Evolutionary conservation across 768 basidiomycete genomes (phyloP).

Genomic region (Amanita inopinata): DNA sequence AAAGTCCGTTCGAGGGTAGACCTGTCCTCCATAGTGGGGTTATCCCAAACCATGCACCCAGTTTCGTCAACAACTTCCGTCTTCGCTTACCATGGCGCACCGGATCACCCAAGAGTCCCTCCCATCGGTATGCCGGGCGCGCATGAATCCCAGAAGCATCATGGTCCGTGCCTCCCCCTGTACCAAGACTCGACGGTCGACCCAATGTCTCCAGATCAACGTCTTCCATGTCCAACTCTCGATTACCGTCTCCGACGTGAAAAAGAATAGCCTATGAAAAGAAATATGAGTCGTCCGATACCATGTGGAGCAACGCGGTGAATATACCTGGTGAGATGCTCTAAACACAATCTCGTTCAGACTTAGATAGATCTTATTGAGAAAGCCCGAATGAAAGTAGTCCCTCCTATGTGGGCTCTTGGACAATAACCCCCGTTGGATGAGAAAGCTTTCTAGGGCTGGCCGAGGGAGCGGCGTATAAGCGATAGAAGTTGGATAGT

Average conservation of each 20-base stretch:
- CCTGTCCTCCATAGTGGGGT: constrained; percentile 53
- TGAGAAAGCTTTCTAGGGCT: constrained; percentile 53
- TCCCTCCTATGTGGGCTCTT: constrained; percentile 31
- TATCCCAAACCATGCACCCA: constrained; percentile 61
- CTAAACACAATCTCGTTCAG: constrained; percentile 59
- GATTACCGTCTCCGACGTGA: constrained; percentile 43
- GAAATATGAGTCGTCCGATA: constrained; percentile 1
- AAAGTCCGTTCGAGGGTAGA: constrained; percentile 41
- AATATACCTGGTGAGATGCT: constrained; percentile 40
- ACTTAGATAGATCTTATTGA: constrained; percentile 66
- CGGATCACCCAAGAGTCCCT: constrained; percentile 53
- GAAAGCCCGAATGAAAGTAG: constrained; percentile 51
- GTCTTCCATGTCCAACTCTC: constrained; percentile 54
- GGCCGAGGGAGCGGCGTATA: constrained; percentile 59
- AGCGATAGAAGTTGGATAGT: constrained; percentile 63
- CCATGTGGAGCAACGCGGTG: neutral
- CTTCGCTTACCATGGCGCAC: constrained; percentile 26
- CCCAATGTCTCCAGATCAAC: constrained; percentile 44
- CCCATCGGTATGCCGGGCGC: constrained; percentile 61
- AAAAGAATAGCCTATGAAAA: constrained; percentile 45
- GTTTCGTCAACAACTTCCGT: constrained; percentile 36
- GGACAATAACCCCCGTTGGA: constrained; percentile 48
- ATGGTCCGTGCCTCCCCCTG: constrained; percentile 64
- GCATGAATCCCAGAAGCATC: constrained; percentile 50
- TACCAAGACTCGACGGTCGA: constrained; percentile 47